Evolutionary conservation across 1,284 basidiomycete genomes (phyloP).

Genomic region (Rugosomyces carneus): DNA sequence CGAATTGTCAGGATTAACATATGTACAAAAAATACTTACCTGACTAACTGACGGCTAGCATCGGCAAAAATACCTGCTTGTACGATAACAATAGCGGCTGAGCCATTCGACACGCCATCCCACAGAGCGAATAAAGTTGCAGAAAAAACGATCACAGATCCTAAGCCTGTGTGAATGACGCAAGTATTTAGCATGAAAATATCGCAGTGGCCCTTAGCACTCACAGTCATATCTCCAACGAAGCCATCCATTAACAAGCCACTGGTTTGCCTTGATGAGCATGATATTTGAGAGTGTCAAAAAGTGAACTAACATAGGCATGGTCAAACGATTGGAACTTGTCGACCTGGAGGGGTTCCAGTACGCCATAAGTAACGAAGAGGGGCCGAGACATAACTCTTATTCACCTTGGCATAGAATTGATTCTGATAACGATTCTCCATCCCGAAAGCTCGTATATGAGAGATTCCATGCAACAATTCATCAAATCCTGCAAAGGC

Average conservation of each 20-base stretch:
- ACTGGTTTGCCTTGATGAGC: constrained; percentile 30
- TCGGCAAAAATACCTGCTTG: constrained; percentile 68
- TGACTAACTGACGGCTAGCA: constrained; percentile 62
- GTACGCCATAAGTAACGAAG: neutral
- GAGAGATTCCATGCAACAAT: constrained; percentile 67
- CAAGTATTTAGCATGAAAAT: constrained; percentile 1
- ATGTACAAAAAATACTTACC: constrained; percentile 25
- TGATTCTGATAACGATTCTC: constrained; percentile 68
- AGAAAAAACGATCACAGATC: constrained; percentile 69
- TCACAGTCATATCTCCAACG: constrained; percentile 69
- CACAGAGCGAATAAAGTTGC: constrained; percentile 71
- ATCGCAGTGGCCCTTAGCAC: constrained; percentile 14
- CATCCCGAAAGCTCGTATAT: constrained; percentile 80
- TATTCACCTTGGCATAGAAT: constrained; percentile 50
- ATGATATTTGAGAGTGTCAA: neutral
- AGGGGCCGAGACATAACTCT: neutral
- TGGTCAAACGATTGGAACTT: constrained; percentile 70
- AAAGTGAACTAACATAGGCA: constrained; percentile 46
- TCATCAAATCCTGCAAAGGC: constrained; percentile 77
- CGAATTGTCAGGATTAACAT: too few relatives aligned
- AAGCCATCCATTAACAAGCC: constrained; percentile 64
- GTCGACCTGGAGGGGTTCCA: constrained; percentile 49
- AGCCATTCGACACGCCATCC: constrained; percentile 61
- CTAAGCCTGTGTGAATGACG: constrained; percentile 44
- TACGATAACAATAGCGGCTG: constrained; percentile 76